phyloP scores from a whole-genome alignment of 2,329 filamentous ascomycete species.

The Microcera coccophila region DNA sequence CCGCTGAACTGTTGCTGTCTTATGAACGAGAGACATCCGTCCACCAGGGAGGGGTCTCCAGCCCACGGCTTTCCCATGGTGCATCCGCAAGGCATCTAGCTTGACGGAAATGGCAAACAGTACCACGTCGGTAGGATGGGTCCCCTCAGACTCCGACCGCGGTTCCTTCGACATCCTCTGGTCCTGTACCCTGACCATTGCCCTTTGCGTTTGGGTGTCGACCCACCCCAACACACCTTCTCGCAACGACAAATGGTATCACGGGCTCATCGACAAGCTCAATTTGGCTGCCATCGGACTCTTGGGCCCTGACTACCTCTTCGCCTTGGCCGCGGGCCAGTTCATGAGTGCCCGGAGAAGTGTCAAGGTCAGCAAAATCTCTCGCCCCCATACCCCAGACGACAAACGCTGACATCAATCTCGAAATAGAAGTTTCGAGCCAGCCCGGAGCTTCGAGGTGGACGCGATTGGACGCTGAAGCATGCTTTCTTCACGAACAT shows the following conservation, averaged over 20 bases:
- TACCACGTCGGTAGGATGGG: too few species aligned
- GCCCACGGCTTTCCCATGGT: too few species aligned
- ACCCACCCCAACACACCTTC: constrained; percentile 37
- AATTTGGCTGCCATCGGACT: constrained; percentile 33
- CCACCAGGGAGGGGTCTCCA: too few species aligned
- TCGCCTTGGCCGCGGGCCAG: constrained; percentile 34
- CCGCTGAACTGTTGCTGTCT: too few species aligned
- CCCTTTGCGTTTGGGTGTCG: constrained; percentile 39
- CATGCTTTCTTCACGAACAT: constrained; percentile 41
- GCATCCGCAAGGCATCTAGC: too few species aligned
- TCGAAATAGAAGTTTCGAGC: background rate
- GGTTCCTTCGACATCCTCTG: constrained; percentile 40
- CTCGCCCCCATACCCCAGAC: background rate
- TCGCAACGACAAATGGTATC: constrained; percentile 28
- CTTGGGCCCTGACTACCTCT: constrained; percentile 36
- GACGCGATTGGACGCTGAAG: constrained; percentile 34
- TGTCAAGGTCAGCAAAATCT: constrained; percentile 19
- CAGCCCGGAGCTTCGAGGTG: background rate
- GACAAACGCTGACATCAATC: background rate
- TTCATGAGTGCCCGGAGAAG: constrained; percentile 32
- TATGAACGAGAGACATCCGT: too few species aligned
- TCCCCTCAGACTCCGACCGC: too few species aligned
- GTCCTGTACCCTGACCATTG: constrained; percentile 37
- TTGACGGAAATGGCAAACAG: too few species aligned
- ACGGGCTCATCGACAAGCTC: constrained; percentile 29